Conservation (phyloP, 495 filamentous ascomycete species). For the Penicillium macrosclerotiorum region DNA sequence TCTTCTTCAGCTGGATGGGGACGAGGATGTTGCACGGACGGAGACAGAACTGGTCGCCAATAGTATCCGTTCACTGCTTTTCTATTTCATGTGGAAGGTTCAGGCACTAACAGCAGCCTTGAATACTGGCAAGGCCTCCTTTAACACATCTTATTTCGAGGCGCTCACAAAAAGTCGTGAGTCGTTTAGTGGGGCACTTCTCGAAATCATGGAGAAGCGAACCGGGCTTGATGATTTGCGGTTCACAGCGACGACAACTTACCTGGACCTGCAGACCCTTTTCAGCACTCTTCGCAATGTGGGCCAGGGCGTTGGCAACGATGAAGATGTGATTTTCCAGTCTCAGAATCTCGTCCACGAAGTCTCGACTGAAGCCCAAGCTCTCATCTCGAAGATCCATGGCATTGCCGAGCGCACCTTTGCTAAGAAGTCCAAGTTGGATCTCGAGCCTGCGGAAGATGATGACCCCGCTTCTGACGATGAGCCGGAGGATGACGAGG, state of each 20-base stretch:
- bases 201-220: conserved; percentile 59
- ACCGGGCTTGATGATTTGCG: conserved; percentile 69
- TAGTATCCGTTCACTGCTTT: conserved; percentile 68
- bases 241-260: conserved; percentile 65
- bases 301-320: conserved; percentile 39
- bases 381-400: conserved; percentile 70
- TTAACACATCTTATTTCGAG: conserved; percentile 49
- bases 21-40: conserved; percentile 61
- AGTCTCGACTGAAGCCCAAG: conserved; percentile 54
- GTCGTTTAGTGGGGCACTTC: conserved; percentile 57
- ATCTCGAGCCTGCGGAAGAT: conserved; percentile 67
- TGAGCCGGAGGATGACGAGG: conserved; percentile 56
- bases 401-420: conserved; percentile 68
- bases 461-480: conserved; percentile 55
- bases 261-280: conserved; percentile 78
- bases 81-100: conserved; percentile 96
- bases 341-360: conserved; percentile 63
- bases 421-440: conserved; percentile 64
- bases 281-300: conserved; percentile 67
- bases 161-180: conserved; percentile 43
- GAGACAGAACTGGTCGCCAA: conserved; percentile 74
- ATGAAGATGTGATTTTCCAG: conserved; percentile 48
- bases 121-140: conserved; percentile 43
- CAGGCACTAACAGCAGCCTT: conserved; percentile 44
- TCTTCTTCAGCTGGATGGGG: conserved; percentile 51